Evolutionary conservation across 441 rosid species (phyloP).

Genomic region (Brassica hybrid): DNA sequence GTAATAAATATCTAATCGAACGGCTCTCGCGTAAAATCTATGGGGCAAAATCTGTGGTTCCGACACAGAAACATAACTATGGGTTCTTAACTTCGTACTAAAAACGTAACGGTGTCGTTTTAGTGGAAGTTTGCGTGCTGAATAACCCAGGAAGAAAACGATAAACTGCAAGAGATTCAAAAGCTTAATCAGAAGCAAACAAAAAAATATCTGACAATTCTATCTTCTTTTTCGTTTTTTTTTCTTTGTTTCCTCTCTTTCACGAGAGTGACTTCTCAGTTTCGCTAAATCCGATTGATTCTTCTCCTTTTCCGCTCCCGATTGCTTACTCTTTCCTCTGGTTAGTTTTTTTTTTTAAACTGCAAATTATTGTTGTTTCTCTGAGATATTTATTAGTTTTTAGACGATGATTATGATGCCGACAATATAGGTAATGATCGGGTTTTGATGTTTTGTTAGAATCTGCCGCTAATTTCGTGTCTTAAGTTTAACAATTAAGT

Average conservation of each 20-base stretch:
- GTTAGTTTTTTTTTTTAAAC: constrained; percentile 21
- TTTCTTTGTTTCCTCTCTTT: background rate
- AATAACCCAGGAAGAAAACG: constrained; percentile 28
- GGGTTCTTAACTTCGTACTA: background rate
- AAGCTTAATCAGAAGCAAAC: constrained; percentile 36
- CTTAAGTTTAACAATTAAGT: background rate
- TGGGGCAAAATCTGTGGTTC: constrained; percentile 34
- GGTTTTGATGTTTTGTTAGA: too few relatives aligned
- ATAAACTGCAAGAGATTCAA: constrained; percentile 40
- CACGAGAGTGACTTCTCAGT: constrained; percentile 29
- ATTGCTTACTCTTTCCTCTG: too few relatives aligned
- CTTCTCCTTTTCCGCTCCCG: background rate
- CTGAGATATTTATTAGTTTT: constrained; percentile 4
- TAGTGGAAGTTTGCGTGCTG: constrained; percentile 41
- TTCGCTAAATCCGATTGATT: background rate
- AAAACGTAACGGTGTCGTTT: constrained; percentile 34
- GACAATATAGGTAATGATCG: constrained; percentile 6
- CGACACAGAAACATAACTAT: constrained; percentile 12
- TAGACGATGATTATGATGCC: constrained; percentile 17
- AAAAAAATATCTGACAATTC: constrained; percentile 36
- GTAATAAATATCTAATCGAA: constrained; percentile 38
- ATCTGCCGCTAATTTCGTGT: background rate
- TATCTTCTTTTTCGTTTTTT: constrained; percentile 10
- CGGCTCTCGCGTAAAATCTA: background rate
- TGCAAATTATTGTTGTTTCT: constrained; percentile 2